Base-by-base conservation (phyloP, 805 yeast species). In the Cyberlindnera petersonii region DNA sequence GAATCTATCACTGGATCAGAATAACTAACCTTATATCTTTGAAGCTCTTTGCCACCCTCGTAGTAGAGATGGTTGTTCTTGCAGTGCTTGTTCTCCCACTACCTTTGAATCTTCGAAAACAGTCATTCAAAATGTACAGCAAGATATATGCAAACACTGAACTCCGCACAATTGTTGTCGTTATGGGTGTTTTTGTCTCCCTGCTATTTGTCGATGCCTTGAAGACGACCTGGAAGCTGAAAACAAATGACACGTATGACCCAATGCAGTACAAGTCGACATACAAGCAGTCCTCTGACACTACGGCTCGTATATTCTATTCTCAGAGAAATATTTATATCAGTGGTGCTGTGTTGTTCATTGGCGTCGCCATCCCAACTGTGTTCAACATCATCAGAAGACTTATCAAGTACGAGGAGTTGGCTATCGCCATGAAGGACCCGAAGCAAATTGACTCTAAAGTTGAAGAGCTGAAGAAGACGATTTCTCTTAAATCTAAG, bases 261-360 rank as follows among this genome's bases (percentile, higher is more conserved):
- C 45, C 49, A 11, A 5, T 19, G 6, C 31, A 46, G 22, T 40
- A 42, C 24, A 41, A 40, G 23, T 46, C 55, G 8, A 48, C 57
- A 2, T 55, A 60, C 20, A 40, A 50, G 3, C 51, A 61, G 24
- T 61, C 71, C 32, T 65, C 71, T 29, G 82, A 79, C 17, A 72
- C 68, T 44, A 59, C 76, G 47, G 84, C 82, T 5, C 64, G 75
- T 33, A 74, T 78, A 44, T 78, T 80, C 41, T 79, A 77, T 49
- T 69, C 79, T 27, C 85, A 79, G 56, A 66, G 86, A 54, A 79
- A 79, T 48, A 64, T 76, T 29, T 79, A 79, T 55, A 67, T 79
- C 39, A 70, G 78, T 13, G 86, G 85, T 8, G 81, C 80, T 8
- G 79, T 77, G 5, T 58, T 79, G 42, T 79, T 74, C 57, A 68